Conservation (phyloP, 768 basidiomycete genomes). For the Suillus bovinus region DNA sequence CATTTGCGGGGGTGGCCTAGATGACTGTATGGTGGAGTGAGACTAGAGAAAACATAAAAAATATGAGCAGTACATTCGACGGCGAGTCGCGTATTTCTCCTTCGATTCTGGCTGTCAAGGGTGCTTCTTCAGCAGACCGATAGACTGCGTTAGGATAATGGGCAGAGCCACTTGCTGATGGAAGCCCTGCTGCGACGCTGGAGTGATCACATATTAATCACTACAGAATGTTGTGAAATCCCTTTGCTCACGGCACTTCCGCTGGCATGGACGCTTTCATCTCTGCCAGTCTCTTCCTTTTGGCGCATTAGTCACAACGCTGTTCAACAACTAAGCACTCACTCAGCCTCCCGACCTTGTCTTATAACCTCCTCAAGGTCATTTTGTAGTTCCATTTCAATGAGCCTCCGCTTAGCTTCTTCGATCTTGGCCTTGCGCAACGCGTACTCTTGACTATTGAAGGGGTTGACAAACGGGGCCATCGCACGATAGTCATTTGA, state of each 20-base stretch:
- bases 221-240: neutral
- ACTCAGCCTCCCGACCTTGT: conserved; percentile 50
- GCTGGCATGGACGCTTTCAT: neutral
- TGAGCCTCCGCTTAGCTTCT: neutral
- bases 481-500: neutral
- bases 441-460: conserved; percentile 1
- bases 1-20: conserved; percentile 3
- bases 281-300: conserved; percentile 24
- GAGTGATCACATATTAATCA: neutral
- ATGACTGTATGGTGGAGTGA: neutral
- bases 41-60: neutral
- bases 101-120: conserved; percentile 36
- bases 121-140: conserved; percentile 10
- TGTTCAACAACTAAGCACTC: conserved; percentile 14
- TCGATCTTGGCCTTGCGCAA: conserved; percentile 2
- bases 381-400: neutral
- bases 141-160: neutral
- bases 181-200: neutral
- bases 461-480: neutral
- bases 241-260: neutral
- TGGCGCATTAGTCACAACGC: conserved; percentile 6
- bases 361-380: conserved; percentile 38
- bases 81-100: conserved; percentile 18
- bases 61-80: neutral
- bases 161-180: neutral